Conservation (phyloP, 768 basidiomycete species). For the Lactifluus echinatus region DNA sequence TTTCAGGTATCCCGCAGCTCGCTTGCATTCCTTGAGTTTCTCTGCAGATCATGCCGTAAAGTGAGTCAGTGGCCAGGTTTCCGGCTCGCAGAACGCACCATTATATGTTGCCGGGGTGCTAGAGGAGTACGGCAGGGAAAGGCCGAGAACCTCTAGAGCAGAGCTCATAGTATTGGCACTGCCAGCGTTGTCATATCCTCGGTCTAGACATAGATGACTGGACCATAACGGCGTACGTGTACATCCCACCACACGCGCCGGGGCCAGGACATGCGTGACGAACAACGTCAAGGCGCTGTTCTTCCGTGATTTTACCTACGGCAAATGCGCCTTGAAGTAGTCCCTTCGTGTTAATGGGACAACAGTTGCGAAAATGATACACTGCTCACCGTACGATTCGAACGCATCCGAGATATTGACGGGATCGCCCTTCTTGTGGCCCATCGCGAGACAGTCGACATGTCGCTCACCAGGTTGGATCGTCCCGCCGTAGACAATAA, state of each 20-base stretch:
- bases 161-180: slow-evolving; percentile 87
- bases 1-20: slow-evolving; percentile 69
- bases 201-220: background rate
- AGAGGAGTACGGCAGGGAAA: slow-evolving; percentile 79
- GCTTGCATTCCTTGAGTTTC: slow-evolving; percentile 76
- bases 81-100: slow-evolving; percentile 31
- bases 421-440: slow-evolving; percentile 66
- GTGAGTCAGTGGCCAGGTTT: background rate
- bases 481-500: slow-evolving; percentile 80
- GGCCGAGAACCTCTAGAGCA: slow-evolving; percentile 73
- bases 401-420: slow-evolving; percentile 82
- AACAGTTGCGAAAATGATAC: background rate
- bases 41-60: slow-evolving; percentile 33
- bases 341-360: background rate
- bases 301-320: slow-evolving; percentile 69
- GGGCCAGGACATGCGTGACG: slow-evolving; percentile 79
- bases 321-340: slow-evolving; percentile 53
- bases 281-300: slow-evolving; percentile 77
- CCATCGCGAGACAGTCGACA: slow-evolving; percentile 74
- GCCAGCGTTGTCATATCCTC: background rate
- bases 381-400: slow-evolving; percentile 64
- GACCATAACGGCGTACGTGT: slow-evolving; percentile 41
- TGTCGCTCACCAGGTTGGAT: slow-evolving; percentile 71
- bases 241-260: slow-evolving; percentile 86
- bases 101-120: slow-evolving; percentile 68